phyloP scores from a whole-genome alignment of 768 basidiomycete genomes.

The Fomitopsis serialis region DNA sequence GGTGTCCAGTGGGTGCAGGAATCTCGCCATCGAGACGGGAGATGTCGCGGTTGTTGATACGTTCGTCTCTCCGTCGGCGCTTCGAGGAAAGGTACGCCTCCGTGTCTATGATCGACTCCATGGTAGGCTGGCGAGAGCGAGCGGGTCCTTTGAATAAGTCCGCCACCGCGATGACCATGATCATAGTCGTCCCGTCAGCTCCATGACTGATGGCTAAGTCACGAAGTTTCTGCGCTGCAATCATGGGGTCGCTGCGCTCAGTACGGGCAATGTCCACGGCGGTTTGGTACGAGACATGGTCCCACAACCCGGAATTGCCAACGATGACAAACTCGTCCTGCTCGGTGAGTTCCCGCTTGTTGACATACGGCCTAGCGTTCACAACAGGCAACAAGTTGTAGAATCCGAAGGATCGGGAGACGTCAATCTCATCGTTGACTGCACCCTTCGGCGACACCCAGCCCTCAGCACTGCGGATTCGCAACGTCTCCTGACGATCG shows the following conservation, averaged over 20 bases:
- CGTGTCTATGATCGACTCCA: conserved; percentile 41
- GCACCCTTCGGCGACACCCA: conserved; percentile 90
- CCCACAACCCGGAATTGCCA: conserved; percentile 91
- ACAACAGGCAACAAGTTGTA: conserved; percentile 86
- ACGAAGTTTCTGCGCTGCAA: conserved; percentile 93
- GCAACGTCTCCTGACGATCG: conserved; percentile 72
- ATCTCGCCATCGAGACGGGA: conserved; percentile 73
- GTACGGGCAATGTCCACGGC: conserved; percentile 92
- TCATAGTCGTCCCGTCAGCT: conserved; percentile 90
- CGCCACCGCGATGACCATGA: conserved; percentile 89
- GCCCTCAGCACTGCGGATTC: conserved; percentile 90
- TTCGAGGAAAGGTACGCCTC: conserved; percentile 26
- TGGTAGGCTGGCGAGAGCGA: conserved; percentile 40
- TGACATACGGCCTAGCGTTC: conserved; percentile 82
- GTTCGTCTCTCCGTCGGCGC: conserved; percentile 35
- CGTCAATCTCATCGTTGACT: conserved; percentile 87
- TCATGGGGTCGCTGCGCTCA: conserved; percentile 67
- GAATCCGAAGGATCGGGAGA: conserved; percentile 92
- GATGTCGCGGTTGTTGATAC: conserved; percentile 52
- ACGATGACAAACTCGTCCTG: conserved; percentile 96
- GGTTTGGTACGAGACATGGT: conserved; percentile 88
- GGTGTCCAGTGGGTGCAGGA: conserved; percentile 75
- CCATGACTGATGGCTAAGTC: conserved; percentile 98
- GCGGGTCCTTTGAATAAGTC: conserved; percentile 57
- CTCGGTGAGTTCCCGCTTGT: conserved; percentile 62